A percentile compares a stretch with the other conserved stretches of the same genome.
Conservation (phyloP, 1,284 basidiomycete species). For the Ustilago tritici region DNA sequence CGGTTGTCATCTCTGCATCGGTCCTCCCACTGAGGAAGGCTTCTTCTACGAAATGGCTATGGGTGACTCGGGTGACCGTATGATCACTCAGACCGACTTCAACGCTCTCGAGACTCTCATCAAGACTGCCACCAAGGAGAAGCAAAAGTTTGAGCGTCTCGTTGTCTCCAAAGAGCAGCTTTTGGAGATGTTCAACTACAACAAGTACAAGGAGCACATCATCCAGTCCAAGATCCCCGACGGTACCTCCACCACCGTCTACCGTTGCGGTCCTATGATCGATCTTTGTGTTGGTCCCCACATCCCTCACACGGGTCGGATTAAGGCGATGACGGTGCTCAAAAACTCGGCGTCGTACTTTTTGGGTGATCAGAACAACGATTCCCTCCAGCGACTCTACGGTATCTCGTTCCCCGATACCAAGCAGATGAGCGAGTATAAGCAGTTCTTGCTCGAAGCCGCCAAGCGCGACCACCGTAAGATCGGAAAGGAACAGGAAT, state of each 20-base stretch:
- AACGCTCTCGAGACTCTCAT: slow-evolving; percentile 87
- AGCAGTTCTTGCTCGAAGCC: slow-evolving; percentile 93
- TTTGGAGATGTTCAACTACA: slow-evolving; percentile 98
- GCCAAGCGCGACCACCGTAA: slow-evolving; percentile 97
- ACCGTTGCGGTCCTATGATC: slow-evolving; percentile 98
- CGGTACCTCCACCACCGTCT: slow-evolving; percentile 96
- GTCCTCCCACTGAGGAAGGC: slow-evolving; percentile 96
- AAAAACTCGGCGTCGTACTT: slow-evolving; percentile 97
- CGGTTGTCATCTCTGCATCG: slow-evolving; percentile 96
- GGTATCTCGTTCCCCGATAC: slow-evolving; percentile 99
- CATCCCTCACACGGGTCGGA: slow-evolving; percentile 95
- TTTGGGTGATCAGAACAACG: slow-evolving; percentile 92
- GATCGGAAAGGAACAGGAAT: slow-evolving; percentile 78
- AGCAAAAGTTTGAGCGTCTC: slow-evolving; percentile 95
- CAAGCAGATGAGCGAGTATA: slow-evolving; percentile 95
- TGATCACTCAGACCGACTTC: slow-evolving; percentile 78
- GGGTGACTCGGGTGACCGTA: slow-evolving; percentile 66
- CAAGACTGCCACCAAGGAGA: slow-evolving; percentile 91
- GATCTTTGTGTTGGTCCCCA: slow-evolving; percentile 98
- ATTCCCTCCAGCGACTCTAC: slow-evolving; percentile 95
- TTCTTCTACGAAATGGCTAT: slow-evolving; percentile 98
- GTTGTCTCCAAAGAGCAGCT: slow-evolving; percentile 93
- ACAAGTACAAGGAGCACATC: slow-evolving; percentile 97
- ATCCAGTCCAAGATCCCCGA: slow-evolving; percentile 96
- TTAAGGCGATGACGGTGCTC: slow-evolving; percentile 77